Conservation (phyloP, 441 rosid species). For the Euphorbia celastroides region DNA sequence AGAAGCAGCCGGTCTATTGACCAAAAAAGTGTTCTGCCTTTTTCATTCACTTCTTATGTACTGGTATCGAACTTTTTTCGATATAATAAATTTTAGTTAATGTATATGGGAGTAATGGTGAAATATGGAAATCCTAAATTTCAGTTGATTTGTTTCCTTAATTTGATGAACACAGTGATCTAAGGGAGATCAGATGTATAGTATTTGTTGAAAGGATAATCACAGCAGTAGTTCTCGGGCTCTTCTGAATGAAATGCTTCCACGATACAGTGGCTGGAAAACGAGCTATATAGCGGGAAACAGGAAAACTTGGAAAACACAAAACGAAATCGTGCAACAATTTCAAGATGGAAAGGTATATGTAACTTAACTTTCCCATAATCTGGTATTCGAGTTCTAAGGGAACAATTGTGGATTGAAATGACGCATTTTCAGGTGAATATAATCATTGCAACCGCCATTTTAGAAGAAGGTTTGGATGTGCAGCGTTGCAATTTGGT, state of each 20-base stretch:
- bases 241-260: conserved; percentile 54
- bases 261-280: conserved; percentile 52
- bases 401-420: too few species aligned
- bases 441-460: conserved; percentile 80
- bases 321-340: conserved; percentile 78
- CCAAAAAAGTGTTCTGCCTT: conserved; percentile 54
- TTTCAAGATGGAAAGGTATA: conserved; percentile 84
- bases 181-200: conserved; percentile 62
- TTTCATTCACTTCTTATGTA: conserved; percentile 60
- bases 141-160: neutral
- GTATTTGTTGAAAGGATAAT: conserved; percentile 86
- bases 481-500: conserved; percentile 88
- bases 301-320: conserved; percentile 65
- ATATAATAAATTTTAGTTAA: neutral
- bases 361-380: conserved; percentile 12
- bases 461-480: conserved; percentile 95
- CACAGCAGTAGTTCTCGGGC: conserved; percentile 54
- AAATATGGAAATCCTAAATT: too few species aligned
- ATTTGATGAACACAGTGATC: neutral
- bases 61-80: conserved; percentile 38
- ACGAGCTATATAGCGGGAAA: conserved; percentile 71
- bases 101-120: neutral
- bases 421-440: conserved; percentile 68
- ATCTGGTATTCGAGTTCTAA: neutral
- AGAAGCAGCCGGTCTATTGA: conserved; percentile 45